Evolutionary conservation across 2,329 filamentous ascomycete genomes (phyloP).

Genomic region (Graphiopsis chlorocephala): DNA sequence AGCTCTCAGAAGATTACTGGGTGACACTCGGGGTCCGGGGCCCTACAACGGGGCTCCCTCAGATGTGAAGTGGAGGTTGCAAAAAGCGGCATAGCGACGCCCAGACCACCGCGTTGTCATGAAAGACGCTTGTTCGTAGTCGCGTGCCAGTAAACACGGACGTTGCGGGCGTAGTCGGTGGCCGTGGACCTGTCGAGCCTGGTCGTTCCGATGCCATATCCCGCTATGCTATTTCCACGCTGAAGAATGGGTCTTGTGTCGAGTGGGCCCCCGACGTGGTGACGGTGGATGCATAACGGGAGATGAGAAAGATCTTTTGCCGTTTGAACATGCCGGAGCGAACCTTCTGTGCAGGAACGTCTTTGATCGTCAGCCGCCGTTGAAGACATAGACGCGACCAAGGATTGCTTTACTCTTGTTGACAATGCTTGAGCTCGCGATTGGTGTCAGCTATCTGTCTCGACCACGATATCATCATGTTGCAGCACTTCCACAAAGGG

Average conservation of each 20-base stretch:
- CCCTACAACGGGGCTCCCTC: constrained; percentile 14
- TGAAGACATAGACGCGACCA: not conserved
- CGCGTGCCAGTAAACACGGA: constrained; percentile 12
- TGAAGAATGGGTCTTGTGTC: constrained; percentile 12
- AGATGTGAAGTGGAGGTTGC: constrained; percentile 15
- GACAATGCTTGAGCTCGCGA: not conserved
- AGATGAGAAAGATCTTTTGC: constrained; percentile 4
- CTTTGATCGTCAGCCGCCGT: not conserved
- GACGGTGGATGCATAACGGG: constrained; percentile 8
- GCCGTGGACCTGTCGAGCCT: constrained; percentile 1
- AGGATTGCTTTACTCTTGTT: not conserved
- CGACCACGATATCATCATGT: not conserved
- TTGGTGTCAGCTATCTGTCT: not conserved
- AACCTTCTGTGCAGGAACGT: constrained; percentile 2
- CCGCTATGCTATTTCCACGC: constrained; percentile 3
- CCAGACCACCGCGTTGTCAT: constrained; percentile 10
- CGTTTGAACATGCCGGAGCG: constrained; percentile 6
- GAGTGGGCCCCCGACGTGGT: not conserved
- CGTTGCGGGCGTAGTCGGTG: constrained; percentile 10
- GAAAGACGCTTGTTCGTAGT: constrained; percentile 7
- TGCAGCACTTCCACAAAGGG: not conserved
- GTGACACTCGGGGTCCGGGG: constrained; percentile 15
- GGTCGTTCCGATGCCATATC: constrained; percentile 12
- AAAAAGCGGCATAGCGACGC: constrained; percentile 6
- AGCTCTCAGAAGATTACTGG: constrained; percentile 11